phyloP scores from a whole-genome alignment of 2,329 filamentous ascomycete genomes.

The Clarireedia sp. region DNA sequence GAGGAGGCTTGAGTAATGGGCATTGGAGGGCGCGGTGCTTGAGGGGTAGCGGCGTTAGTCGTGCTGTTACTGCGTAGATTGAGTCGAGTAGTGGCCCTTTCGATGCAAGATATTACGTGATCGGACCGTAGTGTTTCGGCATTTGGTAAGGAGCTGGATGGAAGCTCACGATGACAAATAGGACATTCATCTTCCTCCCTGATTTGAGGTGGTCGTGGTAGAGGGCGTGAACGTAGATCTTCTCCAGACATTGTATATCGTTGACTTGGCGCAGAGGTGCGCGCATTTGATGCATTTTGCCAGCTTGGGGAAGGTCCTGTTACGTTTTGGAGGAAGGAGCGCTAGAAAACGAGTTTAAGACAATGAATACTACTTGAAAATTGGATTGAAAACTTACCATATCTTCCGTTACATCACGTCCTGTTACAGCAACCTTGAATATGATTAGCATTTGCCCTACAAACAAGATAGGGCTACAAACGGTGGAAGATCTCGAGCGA shows the following conservation, averaged over 20 bases:
- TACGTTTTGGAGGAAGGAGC: constrained; percentile 2
- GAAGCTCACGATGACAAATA: constrained; percentile 65
- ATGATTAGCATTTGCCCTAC: not conserved
- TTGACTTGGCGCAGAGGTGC: not conserved
- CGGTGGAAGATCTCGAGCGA: constrained; percentile 7
- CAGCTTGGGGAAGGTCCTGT: constrained; percentile 1
- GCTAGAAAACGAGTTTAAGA: not conserved
- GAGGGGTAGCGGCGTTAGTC: constrained; percentile 6
- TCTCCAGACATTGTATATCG: constrained; percentile 9
- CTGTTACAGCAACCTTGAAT: not conserved
- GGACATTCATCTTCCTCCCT: constrained; percentile 74
- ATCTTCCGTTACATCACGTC: constrained; percentile 6
- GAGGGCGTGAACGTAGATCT: constrained; percentile 10
- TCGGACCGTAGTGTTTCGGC: constrained; percentile 47
- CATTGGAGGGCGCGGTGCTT: constrained; percentile 3
- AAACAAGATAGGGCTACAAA: not conserved
- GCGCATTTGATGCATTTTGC: not conserved
- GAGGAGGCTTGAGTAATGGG: constrained; percentile 15
- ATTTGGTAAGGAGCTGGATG: constrained; percentile 45
- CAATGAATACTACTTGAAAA: not conserved
- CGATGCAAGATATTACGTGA: constrained; percentile 52
- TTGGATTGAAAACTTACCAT: constrained; percentile 3
- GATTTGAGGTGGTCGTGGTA: constrained; percentile 34
- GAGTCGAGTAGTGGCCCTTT: constrained; percentile 11
- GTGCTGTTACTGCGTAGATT: constrained; percentile 5